Evolutionary conservation across 2,329 filamentous ascomycete genomes (phyloP), one percentile per base, ranked within the genome.

Genomic region (Diaporthe batatas): DNA sequence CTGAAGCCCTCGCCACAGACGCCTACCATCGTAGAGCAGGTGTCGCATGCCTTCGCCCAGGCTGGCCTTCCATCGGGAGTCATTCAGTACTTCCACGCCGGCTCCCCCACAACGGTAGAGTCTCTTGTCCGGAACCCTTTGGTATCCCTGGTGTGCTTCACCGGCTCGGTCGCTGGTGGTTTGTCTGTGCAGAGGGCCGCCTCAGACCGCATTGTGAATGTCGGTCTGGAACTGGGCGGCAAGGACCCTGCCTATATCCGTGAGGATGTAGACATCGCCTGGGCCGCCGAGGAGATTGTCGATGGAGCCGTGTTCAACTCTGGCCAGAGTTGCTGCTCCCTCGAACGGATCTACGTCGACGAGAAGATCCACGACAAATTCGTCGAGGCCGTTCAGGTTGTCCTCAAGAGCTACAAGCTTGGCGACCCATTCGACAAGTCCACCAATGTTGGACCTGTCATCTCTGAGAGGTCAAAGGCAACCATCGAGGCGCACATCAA

Each of bases 251-350:
- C 96, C 32, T 98, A 98, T 79, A 88, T 98, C 70, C 88, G 96
- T 74, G 86, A 86, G 8, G 96, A 98, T 79, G 94, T 98, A 1
- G 95, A 98, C 80, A 83, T 97, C 62, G 90, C 91, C 62, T 98
- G 95, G 96, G 95, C 93, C 0, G 96, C 96, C 0, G 95, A 93
- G 77, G 95, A 98, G 83, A 96, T 98, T 78, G 94, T 98, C 18
- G 96, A 98, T 78, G 96, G 96, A 25, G 92, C 95, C n/a, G 87
- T 98, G 72, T 98, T 98, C 88, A 98, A 98, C 85, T 98, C 95
- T 68, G 96, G 96, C n/a, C 96, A 98, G 86, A 97, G 94, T 81
- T 98, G 96, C 86, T 98, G 96, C 83, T 93, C 94, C 32, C 87
- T 98, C 70, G 96, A 98, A 84, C 89, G 96, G 44, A 91, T 98